Evolutionary conservation across 1,284 basidiomycete genomes (phyloP).

Genomic region (Austroboletus niveus): DNA sequence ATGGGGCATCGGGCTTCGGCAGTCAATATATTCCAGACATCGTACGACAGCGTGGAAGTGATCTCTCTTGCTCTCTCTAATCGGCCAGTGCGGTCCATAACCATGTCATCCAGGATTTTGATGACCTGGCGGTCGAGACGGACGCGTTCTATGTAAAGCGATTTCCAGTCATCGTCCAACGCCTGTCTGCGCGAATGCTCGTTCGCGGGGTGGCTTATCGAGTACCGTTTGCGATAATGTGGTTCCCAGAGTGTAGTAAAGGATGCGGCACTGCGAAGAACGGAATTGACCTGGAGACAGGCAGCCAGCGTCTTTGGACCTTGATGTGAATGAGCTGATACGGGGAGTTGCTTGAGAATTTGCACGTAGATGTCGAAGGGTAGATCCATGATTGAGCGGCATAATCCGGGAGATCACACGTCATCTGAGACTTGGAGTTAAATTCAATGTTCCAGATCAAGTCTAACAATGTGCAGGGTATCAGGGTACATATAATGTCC

Average conservation of each 20-base stretch:
- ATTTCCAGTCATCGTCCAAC: slow-evolving; percentile 41
- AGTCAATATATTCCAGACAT: slow-evolving; percentile 54
- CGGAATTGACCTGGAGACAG: slow-evolving; percentile 25
- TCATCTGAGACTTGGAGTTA: neutral
- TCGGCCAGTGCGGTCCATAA: slow-evolving; percentile 34
- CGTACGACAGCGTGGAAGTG: slow-evolving; percentile 40
- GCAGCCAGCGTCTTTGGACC: slow-evolving; percentile 22
- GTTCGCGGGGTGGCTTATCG: slow-evolving; percentile 35
- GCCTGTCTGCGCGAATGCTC: slow-evolving; percentile 37
- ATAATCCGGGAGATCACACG: neutral
- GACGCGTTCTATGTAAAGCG: slow-evolving; percentile 45
- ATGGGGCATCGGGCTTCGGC: slow-evolving; percentile 37
- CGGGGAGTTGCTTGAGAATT: slow-evolving; percentile 30
- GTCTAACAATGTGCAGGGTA: no score
- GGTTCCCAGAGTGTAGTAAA: slow-evolving; percentile 44
- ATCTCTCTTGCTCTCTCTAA: slow-evolving; percentile 38
- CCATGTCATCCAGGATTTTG: slow-evolving; percentile 40
- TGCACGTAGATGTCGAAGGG: slow-evolving; percentile 34
- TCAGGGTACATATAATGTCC: no score
- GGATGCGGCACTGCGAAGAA: slow-evolving; percentile 28
- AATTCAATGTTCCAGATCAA: slow-evolving; percentile 69
- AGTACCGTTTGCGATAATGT: slow-evolving; percentile 49
- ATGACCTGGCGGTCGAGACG: slow-evolving; percentile 44
- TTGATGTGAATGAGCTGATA: slow-evolving; percentile 19
- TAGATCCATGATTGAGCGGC: slow-evolving; percentile 10